Conservation (phyloP, 2,329 filamentous ascomycete species). For the Chaetomium sp. region DNA sequence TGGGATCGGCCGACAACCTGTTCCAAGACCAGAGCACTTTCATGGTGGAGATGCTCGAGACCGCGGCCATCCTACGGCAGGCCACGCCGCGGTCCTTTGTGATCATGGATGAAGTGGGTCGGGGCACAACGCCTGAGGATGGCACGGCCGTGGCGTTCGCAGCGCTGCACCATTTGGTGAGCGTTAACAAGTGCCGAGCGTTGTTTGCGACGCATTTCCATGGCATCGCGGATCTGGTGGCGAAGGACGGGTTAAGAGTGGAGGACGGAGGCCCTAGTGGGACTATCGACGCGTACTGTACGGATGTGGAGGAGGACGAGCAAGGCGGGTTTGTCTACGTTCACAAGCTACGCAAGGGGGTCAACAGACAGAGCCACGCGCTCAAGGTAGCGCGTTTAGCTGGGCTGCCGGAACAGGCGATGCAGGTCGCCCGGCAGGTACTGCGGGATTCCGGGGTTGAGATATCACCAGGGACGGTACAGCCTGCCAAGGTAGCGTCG, state of each 20-base stretch:
- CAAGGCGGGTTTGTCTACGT: constrained; percentile 79
- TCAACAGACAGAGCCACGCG: constrained; percentile 87
- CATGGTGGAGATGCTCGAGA: constrained; percentile 99
- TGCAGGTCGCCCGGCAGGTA: constrained; percentile 66
- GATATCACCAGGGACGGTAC: constrained; percentile 7
- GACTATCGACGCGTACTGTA: constrained; percentile 76
- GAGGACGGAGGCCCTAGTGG: constrained; percentile 41
- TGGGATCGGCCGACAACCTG: constrained; percentile 93
- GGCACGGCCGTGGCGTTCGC: constrained; percentile 89
- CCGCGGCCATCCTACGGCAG: constrained; percentile 81
- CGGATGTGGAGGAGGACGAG: constrained; percentile 77
- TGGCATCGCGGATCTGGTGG: constrained; percentile 74
- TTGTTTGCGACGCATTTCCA: constrained; percentile 98
- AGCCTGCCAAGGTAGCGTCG: background rate
- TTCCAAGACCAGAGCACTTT: constrained; percentile 95
- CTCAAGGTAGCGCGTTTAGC: constrained; percentile 91
- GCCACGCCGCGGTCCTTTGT: constrained; percentile 86
- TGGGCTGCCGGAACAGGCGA: constrained; percentile 72
- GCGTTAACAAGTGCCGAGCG: constrained; percentile 74
- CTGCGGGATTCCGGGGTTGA: constrained; percentile 42
- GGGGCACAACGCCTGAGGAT: constrained; percentile 91
- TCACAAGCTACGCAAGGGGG: constrained; percentile 76
- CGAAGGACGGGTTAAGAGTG: constrained; percentile 49
- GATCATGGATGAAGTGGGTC: constrained; percentile 97
- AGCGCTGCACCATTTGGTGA: constrained; percentile 79